phyloP scores from a whole-genome alignment of 192 early-diverging fungal genomes.

The Geosiphon pyriformis region DNA sequence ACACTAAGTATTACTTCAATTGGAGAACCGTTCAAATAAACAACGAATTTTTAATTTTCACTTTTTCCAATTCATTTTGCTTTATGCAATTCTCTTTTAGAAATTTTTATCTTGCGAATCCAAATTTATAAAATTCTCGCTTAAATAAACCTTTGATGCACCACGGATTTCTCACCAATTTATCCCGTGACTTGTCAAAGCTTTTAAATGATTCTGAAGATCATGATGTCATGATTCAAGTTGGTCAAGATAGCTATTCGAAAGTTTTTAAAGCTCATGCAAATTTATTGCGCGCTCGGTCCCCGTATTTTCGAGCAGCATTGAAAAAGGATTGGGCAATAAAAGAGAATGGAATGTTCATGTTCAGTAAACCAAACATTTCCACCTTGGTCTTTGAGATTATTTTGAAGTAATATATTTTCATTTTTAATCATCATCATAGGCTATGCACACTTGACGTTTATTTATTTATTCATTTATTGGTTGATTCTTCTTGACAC shows the following conservation, averaged over 20 bases:
- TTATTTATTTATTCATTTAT: background rate
- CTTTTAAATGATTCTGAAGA: constrained; percentile 15
- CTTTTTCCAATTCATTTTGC: too few relatives aligned
- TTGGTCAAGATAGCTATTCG: constrained; percentile 5
- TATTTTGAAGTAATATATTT: constrained; percentile 12
- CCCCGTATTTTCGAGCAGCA: constrained; percentile 9
- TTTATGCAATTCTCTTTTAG: too few relatives aligned
- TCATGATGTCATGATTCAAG: constrained; percentile 9
- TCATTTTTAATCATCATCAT: too few relatives aligned
- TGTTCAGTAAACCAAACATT: constrained; percentile 23
- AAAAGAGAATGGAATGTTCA: background rate
- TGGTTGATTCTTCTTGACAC: background rate
- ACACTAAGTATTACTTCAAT: too few relatives aligned
- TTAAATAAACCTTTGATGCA: too few relatives aligned
- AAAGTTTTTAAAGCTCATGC: constrained; percentile 15
- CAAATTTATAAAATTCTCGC: too few relatives aligned
- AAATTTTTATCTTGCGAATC: too few relatives aligned
- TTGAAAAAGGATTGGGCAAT: background rate
- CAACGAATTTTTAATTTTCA: too few relatives aligned
- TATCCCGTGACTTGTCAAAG: constrained; percentile 4
- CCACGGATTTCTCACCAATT: background rate
- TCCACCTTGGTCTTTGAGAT: constrained; percentile 13
- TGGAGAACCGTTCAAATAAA: too few relatives aligned
- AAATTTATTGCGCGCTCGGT: constrained; percentile 6
- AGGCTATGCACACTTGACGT: background rate